These are phyloP conservation scores for Didymella exigua DNA, from an alignment of 2,329 filamentous ascomycete species.

Conservation along the genomic window DNA sequence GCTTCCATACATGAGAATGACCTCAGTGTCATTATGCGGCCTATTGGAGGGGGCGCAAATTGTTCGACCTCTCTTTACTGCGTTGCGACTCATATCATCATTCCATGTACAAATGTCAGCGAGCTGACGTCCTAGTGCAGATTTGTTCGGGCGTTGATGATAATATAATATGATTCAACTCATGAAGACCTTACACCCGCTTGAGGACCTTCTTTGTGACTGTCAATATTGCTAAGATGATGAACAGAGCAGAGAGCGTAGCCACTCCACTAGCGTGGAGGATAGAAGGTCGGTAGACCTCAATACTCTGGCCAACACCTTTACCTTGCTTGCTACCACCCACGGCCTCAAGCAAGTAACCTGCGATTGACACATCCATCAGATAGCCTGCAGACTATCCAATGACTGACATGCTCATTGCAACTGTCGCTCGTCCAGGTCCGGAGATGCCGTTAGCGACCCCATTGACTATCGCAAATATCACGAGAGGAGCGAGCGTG, in stretches of 20 bases:
- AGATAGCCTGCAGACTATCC: slow-evolving; percentile 36
- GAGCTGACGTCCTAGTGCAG: too few species aligned
- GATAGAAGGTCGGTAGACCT: slow-evolving; percentile 34
- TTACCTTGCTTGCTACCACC: slow-evolving; percentile 23
- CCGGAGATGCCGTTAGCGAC: slow-evolving; percentile 37
- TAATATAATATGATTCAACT: background rate
- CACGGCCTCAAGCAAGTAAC: slow-evolving; percentile 31
- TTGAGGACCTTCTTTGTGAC: slow-evolving; percentile 10
- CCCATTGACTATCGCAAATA: slow-evolving; percentile 37
- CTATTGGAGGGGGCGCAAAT: too few species aligned
- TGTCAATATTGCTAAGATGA: slow-evolving; percentile 6
- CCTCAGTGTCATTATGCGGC: background rate
- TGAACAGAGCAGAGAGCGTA: slow-evolving; percentile 5
- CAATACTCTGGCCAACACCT: slow-evolving; percentile 19
- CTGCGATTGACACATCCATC: slow-evolving; percentile 37
- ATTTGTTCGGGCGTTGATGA: too few species aligned
- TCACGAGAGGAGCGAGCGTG: slow-evolving; percentile 28
- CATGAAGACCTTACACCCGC: background rate
- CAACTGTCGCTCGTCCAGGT: slow-evolving; percentile 31
- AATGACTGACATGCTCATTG: slow-evolving; percentile 36
- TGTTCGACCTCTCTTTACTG: too few species aligned
- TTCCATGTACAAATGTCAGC: too few species aligned
- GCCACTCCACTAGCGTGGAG: slow-evolving; percentile 36
- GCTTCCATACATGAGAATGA: too few species aligned
- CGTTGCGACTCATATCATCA: too few species aligned